phyloP scores from a whole-genome alignment of 2,329 filamentous ascomycete species.

The Bipolaris bicolor region DNA sequence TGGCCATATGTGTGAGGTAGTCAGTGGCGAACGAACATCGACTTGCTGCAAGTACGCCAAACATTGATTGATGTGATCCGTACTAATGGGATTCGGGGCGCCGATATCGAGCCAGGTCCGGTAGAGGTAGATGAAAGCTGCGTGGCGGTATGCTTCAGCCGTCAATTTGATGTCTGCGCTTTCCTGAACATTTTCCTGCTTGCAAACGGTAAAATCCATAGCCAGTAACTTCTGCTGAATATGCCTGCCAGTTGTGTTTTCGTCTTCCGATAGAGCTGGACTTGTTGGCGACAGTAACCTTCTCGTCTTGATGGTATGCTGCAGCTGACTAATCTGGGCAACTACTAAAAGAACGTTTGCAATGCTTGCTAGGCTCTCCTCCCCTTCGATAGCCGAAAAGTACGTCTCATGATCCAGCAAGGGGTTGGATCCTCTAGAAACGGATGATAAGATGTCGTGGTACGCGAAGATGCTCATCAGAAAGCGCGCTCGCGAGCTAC shows the following conservation, averaged over 20 bases:
- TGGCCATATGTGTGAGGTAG: conserved; percentile 42
- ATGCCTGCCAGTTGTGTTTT: conserved; percentile 24
- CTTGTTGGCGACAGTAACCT: conserved; percentile 5
- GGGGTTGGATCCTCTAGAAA: conserved; percentile 35
- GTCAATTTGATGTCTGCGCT: conserved; percentile 28
- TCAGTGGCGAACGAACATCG: conserved; percentile 29
- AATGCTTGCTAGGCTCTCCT: conserved; percentile 30
- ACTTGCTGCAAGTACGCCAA: conserved; percentile 26
- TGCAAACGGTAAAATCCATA: conserved; percentile 23
- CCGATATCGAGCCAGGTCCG: conserved; percentile 42
- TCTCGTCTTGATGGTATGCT: conserved; percentile 27
- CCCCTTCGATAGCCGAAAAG: conserved; percentile 36
- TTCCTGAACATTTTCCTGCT: not conserved
- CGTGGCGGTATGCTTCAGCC: conserved; percentile 40
- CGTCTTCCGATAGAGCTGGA: conserved; percentile 22
- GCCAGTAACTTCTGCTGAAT: conserved; percentile 27
- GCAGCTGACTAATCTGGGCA: conserved; percentile 35
- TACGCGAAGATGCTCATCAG: conserved; percentile 41
- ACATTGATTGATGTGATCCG: conserved; percentile 37
- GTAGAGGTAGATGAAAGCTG: conserved; percentile 45
- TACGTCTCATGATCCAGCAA: conserved; percentile 28
- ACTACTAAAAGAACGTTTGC: conserved; percentile 36
- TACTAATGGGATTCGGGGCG: conserved; percentile 38
- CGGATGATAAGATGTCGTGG: conserved; percentile 41
- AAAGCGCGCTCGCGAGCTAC: conserved; percentile 33